Conservation (phyloP, 2,329 filamentous ascomycete genomes). For the Fusarium lyarnte region DNA sequence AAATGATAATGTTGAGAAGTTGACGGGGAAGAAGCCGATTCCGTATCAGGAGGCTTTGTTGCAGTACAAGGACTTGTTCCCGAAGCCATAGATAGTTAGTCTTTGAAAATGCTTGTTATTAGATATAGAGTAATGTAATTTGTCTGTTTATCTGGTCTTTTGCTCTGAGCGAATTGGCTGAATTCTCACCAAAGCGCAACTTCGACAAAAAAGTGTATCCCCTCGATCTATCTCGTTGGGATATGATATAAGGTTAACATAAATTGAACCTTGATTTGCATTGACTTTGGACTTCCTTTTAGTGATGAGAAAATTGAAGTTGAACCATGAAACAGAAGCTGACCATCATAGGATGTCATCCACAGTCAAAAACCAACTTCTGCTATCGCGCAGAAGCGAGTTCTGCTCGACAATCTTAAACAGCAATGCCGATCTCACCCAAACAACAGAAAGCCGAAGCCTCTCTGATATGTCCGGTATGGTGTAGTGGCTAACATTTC, state of each 20-base stretch:
- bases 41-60: constrained; percentile 32
- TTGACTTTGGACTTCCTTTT: accelerated
- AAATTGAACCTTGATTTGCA: accelerated
- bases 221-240: accelerated
- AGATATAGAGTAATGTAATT: not conserved
- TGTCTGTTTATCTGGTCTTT: not conserved
- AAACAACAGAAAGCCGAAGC: too few relatives aligned
- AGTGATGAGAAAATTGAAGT: too few relatives aligned
- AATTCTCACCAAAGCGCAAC: not conserved
- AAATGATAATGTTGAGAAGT: constrained; percentile 38
- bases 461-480: constrained; percentile 34
- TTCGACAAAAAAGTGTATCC: accelerated
- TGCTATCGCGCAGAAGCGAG: accelerated
- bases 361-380: not conserved
- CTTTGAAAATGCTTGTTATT: too few relatives aligned
- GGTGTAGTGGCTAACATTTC: constrained; percentile 49
- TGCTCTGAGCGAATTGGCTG: not conserved
- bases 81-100: not conserved
- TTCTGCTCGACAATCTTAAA: accelerated
- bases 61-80: constrained; percentile 38
- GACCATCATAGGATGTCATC: accelerated
- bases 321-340: not conserved
- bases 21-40: constrained; percentile 34
- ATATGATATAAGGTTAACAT: not conserved
- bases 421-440: accelerated